phyloP scores from a whole-genome alignment of 768 basidiomycete genomes.

The Sporobolomyces pararoseus region DNA sequence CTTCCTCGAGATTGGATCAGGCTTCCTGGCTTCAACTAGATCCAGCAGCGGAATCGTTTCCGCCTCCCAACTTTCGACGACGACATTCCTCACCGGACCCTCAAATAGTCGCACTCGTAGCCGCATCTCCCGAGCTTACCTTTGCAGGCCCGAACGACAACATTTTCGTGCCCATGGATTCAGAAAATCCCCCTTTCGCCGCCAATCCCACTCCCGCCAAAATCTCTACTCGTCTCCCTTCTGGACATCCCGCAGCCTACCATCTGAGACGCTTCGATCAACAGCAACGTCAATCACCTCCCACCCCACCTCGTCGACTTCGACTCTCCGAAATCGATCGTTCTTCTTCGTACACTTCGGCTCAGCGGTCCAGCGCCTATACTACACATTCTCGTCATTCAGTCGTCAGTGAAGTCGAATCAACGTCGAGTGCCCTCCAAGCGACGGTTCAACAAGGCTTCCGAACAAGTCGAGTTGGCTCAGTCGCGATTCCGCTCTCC shows the following conservation, averaged over 20 bases:
- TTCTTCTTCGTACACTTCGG: conserved; percentile 4
- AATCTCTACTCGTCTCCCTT: not conserved
- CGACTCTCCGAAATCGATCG: not conserved
- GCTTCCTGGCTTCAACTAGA: conserved; percentile 22
- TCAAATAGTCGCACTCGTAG: conserved; percentile 6
- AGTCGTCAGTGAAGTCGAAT: conserved; percentile 11
- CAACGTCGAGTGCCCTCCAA: conserved; percentile 5
- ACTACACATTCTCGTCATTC: conserved; percentile 15
- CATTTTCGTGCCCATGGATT: conserved; percentile 6
- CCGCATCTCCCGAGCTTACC: conserved; percentile 26
- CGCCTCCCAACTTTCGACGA: not conserved
- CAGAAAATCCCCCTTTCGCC: not conserved
- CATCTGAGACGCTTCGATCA: conserved; percentile 14
- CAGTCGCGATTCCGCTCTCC: not conserved
- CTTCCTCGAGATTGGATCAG: not conserved
- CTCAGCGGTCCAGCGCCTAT: conserved; percentile 8
- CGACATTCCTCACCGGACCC: conserved; percentile 1
- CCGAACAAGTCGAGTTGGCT: not conserved
- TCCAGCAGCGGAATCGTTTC: not conserved
- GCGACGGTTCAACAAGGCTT: conserved; percentile 10
- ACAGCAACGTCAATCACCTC: not conserved
- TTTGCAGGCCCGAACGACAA: not conserved
- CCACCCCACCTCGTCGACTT: not conserved
- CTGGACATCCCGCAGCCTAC: conserved; percentile 7
- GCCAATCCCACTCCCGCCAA: not conserved